phyloP scores from a whole-genome alignment of 495 filamentous ascomycete species.

The Neurospora sp. region DNA sequence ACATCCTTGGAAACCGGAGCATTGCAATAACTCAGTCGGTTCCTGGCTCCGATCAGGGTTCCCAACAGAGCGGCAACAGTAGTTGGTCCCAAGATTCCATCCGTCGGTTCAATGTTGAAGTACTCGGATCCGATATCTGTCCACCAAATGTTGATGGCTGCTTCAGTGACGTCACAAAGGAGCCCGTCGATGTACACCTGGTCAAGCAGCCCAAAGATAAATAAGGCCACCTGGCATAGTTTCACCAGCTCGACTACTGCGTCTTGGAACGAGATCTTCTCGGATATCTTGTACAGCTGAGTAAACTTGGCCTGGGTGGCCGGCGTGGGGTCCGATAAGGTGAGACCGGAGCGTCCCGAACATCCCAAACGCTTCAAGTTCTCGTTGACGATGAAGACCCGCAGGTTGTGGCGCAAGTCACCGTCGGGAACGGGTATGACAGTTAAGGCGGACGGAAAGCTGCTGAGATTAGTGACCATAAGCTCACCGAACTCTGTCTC shows the following conservation, averaged over 20 bases:
- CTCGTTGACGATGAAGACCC: conserved; percentile 90
- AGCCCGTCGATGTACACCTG: conserved; percentile 88
- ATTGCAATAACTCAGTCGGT: conserved; percentile 67
- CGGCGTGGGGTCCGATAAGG: conserved; percentile 59
- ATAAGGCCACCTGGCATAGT: conserved; percentile 80
- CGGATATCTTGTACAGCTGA: conserved; percentile 78
- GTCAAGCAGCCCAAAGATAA: conserved; percentile 77
- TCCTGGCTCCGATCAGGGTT: conserved; percentile 79
- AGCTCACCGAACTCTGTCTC: conserved; percentile 76
- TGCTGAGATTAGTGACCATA: conserved; percentile 88
- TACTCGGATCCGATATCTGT: conserved; percentile 81
- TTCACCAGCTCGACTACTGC: conserved; percentile 86
- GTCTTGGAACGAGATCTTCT: conserved; percentile 62
- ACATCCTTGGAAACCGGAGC: conserved; percentile 85
- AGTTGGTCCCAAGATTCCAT: conserved; percentile 85
- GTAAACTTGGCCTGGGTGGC: conserved; percentile 87
- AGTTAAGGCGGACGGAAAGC: conserved; percentile 80
- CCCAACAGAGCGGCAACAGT: conserved; percentile 85
- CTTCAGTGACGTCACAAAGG: conserved; percentile 87
- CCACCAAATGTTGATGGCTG: conserved; percentile 92
- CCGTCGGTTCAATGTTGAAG: conserved; percentile 83
- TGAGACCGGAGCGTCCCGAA: conserved; percentile 79
- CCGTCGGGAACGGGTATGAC: conserved; percentile 84
- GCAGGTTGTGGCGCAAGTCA: conserved; percentile 68
- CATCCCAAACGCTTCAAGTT: conserved; percentile 87